Base-by-base conservation (phyloP, 352 stramenopile genomes). In the Phytophthora brassicae region DNA sequence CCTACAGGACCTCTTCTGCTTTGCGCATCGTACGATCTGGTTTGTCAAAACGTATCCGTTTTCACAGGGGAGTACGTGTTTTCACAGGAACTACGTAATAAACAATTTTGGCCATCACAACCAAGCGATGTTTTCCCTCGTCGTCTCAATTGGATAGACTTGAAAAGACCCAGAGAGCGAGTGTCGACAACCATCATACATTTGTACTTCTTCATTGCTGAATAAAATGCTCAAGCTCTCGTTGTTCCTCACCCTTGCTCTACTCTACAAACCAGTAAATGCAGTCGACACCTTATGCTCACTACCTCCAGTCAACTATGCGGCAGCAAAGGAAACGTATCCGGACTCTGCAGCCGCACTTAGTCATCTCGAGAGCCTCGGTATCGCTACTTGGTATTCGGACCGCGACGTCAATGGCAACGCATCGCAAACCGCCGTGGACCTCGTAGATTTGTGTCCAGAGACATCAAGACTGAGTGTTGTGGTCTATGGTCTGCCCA, bases 401-500 rank as follows among this genome's bases (percentile, higher is more conserved):
- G 82, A 92, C 56, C 74, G 74, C 7, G 43, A 52, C 19, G 56
- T 45, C 17, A 72, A 77, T 44, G 68, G 67, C 45, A 64, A 83
- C 60, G 68, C 72, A 43, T 65, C 58, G 13, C 47, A 68, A 22
- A 74, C 60, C n/a, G 66, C 61, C 4, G 39, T 64, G 45, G 50
- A 75, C 26, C 66, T 89, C 26, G 56, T 85, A 9, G 24, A 49
- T 17, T 44, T 56, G 24, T 89, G 79, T 22, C 42, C 60, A 0
- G 57, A 71, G 13, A 70, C 68, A 3, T 80, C 74, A 33, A 68
- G 78, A 26, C 47, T 89, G 23, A 87, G 49, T 26, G 58, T 89
- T 29, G 77, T 90, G 6, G 72, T 92, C 22, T 92, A 90, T 62
- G 84, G 84, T 24, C 66, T 92, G 24, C 81, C 84, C 3, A 86